These are phyloP conservation scores for Choiromyces venosus DNA, from an alignment of 495 filamentous ascomycete species.

Conservation along the genomic window DNA sequence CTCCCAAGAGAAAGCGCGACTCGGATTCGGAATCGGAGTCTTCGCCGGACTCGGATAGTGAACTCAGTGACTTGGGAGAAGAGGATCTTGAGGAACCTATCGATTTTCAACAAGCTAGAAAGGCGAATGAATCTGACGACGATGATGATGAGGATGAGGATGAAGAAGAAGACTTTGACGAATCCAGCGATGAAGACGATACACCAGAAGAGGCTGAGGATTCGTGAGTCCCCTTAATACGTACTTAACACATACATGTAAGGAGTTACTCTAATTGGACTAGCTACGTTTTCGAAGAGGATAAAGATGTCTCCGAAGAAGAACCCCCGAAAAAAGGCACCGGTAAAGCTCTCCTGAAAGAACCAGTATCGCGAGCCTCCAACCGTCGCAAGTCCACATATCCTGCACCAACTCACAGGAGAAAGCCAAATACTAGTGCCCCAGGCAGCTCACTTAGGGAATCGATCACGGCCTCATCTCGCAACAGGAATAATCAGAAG, in stretches of 20 bases:
- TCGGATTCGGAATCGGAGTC: constrained; percentile 18
- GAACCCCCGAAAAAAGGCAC: constrained; percentile 19
- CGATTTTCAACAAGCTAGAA: constrained; percentile 10
- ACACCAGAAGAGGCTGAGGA: constrained; percentile 37
- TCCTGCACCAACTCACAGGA: constrained; percentile 14
- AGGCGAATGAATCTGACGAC: constrained; percentile 44
- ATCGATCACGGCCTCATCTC: constrained; percentile 13
- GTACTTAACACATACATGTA: background rate
- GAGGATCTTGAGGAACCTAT: constrained; percentile 47
- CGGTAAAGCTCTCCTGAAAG: constrained; percentile 11
- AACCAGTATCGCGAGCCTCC: constrained; percentile 18
- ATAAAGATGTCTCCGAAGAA: constrained; percentile 43
- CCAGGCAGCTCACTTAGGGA: constrained; percentile 24
- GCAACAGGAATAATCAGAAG: background rate
- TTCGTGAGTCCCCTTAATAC: constrained; percentile 20
- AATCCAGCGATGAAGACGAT: constrained; percentile 47
- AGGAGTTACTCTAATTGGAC: constrained; percentile 11
- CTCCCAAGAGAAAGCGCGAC: constrained; percentile 23
- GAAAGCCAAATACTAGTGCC: constrained; percentile 17
- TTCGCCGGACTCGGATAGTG: constrained; percentile 31
- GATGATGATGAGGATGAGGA: constrained; percentile 50
- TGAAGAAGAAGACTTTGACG: constrained; percentile 48
- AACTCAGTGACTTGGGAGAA: constrained; percentile 48
- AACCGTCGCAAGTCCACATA: constrained; percentile 12
- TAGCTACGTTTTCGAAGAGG: constrained; percentile 45